These are phyloP conservation scores for Ceratobasidium sp. DNA, from an alignment of 1,284 basidiomycete species.

Conservation along the genomic window DNA sequence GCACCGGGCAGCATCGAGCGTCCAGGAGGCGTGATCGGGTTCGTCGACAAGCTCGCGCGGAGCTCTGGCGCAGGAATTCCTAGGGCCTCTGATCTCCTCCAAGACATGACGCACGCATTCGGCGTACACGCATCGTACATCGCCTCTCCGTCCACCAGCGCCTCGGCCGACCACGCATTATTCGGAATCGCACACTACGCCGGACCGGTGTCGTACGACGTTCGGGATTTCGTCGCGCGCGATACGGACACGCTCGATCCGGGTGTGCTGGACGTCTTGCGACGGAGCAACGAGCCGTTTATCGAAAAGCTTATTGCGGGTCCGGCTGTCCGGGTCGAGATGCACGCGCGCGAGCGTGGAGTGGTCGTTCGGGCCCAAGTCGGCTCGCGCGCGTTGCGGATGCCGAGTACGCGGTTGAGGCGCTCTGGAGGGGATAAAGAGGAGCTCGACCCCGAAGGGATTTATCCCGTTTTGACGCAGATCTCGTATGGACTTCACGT, in stretches of 20 bases:
- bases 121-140: slow-evolving; percentile 86
- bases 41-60: slow-evolving; percentile 80
- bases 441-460: slow-evolving; percentile 75
- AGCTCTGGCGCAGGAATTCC: slow-evolving; percentile 79
- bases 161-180: slow-evolving; percentile 59
- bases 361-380: slow-evolving; percentile 93
- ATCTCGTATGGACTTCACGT: slow-evolving; percentile 57
- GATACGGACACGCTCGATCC: slow-evolving; percentile 89
- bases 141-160: slow-evolving; percentile 56
- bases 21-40: slow-evolving; percentile 82
- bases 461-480: slow-evolving; percentile 86
- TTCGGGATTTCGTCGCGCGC: slow-evolving; percentile 81
- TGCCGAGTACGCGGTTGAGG: slow-evolving; percentile 65
- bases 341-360: slow-evolving; percentile 82
- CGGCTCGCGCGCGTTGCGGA: slow-evolving; percentile 74
- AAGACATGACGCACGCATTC: slow-evolving; percentile 79
- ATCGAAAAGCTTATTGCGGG: slow-evolving; percentile 89
- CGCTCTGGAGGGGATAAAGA: slow-evolving; percentile 56
- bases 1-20: slow-evolving; percentile 75
- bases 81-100: slow-evolving; percentile 80
- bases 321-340: slow-evolving; percentile 84
- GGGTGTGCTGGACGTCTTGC: slow-evolving; percentile 86
- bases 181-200: slow-evolving; percentile 94
- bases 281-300: slow-evolving; percentile 80
- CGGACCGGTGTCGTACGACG: slow-evolving; percentile 83